Base-by-base conservation (phyloP, 306 rosid species). In the Begonia peltatifolia region DNA sequence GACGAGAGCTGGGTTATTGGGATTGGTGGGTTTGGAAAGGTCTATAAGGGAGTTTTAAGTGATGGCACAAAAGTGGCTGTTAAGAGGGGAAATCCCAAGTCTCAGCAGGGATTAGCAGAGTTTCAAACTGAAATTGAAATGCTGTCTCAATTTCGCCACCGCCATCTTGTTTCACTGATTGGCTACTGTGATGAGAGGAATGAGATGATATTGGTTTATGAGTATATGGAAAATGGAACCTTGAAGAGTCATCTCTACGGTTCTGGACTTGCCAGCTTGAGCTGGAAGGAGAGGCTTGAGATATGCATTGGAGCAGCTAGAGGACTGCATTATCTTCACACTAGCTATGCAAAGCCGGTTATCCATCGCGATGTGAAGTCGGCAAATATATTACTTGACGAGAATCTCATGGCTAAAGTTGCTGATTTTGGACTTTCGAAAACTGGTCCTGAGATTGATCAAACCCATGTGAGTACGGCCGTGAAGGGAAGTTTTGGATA, bases 311-410 rank as follows among this genome's bases (percentile, higher is more conserved):
- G 96, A 60, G n/a, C 96, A 8, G 96, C 96, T 15, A 68, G 94
- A 67, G 96, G 96, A 53, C 93, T 87, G 14, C 96, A 87, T 65
- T 84, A 87, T 80, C 94, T 87, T 66, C 96, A 84, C 70, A 87
- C 94, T 6, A 85, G 96, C 61, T 74, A 84, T 68, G 83, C 92
- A 48, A 87, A 81, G 71, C 94, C 93, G 7, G 84, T 87, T 60
- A 87, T 87, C 65, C 94, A 87, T 60, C 94, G 96, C 0, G 93
- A 87, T 3, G 96, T 84, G 57, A 87, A 87, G 67, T 81, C 96
- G 11, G 96, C 96, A 6, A 87, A 81, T 54, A 87, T 87, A 49
- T 74, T 87, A 42, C 87, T 87, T 17, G 96, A 87, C 13, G 96
- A 87, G 69, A 84, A 81, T 58, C 82, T 87, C 17, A 87, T 84